These are phyloP conservation scores for Euphorbia schlechtendalii DNA, from an alignment of 441 rosid species.

Conservation along the genomic window DNA sequence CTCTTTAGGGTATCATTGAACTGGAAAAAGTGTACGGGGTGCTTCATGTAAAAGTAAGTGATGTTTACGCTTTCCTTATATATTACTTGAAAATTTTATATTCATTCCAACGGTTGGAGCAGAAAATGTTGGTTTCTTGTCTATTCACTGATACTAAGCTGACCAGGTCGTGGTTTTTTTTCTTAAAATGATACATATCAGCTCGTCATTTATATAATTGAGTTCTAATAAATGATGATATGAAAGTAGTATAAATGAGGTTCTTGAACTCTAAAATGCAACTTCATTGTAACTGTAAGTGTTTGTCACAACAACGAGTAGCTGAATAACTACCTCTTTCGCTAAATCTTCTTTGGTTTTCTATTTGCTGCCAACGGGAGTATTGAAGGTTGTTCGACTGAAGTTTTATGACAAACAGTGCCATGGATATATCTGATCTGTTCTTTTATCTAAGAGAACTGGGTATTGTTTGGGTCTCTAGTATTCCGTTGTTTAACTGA, in stretches of 20 bases:
- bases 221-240: neutral
- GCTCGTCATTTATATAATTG: neutral
- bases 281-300: neutral
- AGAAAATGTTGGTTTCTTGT: neutral
- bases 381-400: neutral
- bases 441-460: neutral
- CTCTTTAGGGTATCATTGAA: conserved; percentile 29
- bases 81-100: neutral
- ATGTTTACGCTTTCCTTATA: neutral
- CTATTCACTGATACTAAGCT: neutral
- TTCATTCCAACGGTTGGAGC: neutral
- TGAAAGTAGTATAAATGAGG: neutral
- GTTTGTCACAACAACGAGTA: neutral
- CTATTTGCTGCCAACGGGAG: neutral
- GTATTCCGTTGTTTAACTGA: neutral
- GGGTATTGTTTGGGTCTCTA: neutral
- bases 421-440: neutral
- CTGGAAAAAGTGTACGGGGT: conserved; percentile 36
- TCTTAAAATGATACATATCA: neutral
- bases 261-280: too few relatives aligned
- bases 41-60: conserved; percentile 33
- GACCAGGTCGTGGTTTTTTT: neutral
- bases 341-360: neutral
- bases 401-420: neutral
- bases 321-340: neutral